Conservation (phyloP, 2,329 filamentous ascomycete species). For the Colletotrichum cereale region DNA sequence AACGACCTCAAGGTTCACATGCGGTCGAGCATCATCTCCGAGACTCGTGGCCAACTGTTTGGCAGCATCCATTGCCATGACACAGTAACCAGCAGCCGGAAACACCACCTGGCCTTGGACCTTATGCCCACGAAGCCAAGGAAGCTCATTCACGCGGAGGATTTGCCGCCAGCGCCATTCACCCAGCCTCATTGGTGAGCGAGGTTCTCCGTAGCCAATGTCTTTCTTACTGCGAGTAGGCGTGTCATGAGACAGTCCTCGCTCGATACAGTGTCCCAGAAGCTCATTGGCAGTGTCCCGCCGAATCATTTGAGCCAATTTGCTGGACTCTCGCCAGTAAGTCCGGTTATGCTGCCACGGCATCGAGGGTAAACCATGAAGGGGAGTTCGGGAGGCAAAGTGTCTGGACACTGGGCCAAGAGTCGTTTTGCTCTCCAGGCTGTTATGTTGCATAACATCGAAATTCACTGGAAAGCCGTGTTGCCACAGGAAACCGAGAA, state of each 20-base stretch:
- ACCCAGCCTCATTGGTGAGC: background rate
- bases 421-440: too few relatives aligned
- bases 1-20: background rate
- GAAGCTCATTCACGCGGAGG: constrained; percentile 44
- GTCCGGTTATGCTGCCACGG: constrained; percentile 38
- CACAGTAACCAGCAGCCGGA: constrained; percentile 58
- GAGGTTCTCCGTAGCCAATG: background rate
- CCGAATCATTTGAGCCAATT: constrained; percentile 24
- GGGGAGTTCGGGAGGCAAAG: background rate
- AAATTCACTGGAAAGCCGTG: constrained; percentile 37
- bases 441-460: too few relatives aligned
- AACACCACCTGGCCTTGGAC: constrained; percentile 55
- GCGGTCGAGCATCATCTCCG: background rate
- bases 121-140: constrained; percentile 55
- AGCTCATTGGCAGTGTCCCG: constrained; percentile 15
- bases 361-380: constrained; percentile 21
- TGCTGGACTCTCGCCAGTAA: constrained; percentile 30
- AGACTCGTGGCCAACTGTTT: constrained; percentile 35
- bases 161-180: constrained; percentile 41
- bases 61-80: constrained; percentile 57
- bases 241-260: background rate
- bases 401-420: background rate
- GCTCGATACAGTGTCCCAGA: constrained; percentile 1
- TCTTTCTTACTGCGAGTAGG: background rate
- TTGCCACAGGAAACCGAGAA: constrained; percentile 42